Conservation (phyloP, 2,329 filamentous ascomycete genomes). For the Penicillium corylophilum region DNA sequence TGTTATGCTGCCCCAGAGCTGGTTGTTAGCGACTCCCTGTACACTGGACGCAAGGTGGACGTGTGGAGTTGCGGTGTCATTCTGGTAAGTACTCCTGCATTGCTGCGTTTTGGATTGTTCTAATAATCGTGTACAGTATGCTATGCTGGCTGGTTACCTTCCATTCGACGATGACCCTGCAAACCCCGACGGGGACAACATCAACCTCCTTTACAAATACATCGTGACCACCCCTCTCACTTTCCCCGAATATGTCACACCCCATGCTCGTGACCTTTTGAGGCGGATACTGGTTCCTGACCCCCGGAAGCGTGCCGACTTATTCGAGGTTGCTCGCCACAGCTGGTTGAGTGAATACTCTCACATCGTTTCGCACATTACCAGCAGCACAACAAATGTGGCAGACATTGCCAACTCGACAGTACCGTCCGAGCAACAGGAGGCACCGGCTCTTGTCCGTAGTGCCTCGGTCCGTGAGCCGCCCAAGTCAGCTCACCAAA, state of each 20-base stretch:
- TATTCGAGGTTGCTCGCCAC: slow-evolving; percentile 96
- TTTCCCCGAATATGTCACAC: slow-evolving; percentile 98
- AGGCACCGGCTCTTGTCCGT: slow-evolving; percentile 67
- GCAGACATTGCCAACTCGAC: slow-evolving; percentile 81
- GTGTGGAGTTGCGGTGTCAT: slow-evolving; percentile 99
- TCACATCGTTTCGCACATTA: slow-evolving; percentile 96
- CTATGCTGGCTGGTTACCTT: slow-evolving; percentile 95
- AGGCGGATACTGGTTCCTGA: slow-evolving; percentile 93
- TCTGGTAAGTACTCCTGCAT: slow-evolving; percentile 62
- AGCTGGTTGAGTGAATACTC: slow-evolving; percentile 98
- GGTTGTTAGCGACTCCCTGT: slow-evolving; percentile 94
- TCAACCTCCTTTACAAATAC: slow-evolving; percentile 98
- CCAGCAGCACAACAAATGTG: slow-evolving; percentile 86
- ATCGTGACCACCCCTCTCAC: slow-evolving; percentile 96
- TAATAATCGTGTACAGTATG: slow-evolving; percentile 68
- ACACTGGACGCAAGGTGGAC: slow-evolving; percentile 96
- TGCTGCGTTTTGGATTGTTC: neutral
- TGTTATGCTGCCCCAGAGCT: slow-evolving; percentile 97
- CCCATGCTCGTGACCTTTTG: slow-evolving; percentile 88
- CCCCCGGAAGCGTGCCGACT: slow-evolving; percentile 86
- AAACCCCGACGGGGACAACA: slow-evolving; percentile 98
- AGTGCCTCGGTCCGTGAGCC: slow-evolving; percentile 92
- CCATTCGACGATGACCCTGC: slow-evolving; percentile 98
- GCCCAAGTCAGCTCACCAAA: slow-evolving; percentile 59
- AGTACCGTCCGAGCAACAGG: slow-evolving; percentile 56